Conservation (phyloP, 2,329 filamentous ascomycete species). For the Lachnellula occidentalis region DNA sequence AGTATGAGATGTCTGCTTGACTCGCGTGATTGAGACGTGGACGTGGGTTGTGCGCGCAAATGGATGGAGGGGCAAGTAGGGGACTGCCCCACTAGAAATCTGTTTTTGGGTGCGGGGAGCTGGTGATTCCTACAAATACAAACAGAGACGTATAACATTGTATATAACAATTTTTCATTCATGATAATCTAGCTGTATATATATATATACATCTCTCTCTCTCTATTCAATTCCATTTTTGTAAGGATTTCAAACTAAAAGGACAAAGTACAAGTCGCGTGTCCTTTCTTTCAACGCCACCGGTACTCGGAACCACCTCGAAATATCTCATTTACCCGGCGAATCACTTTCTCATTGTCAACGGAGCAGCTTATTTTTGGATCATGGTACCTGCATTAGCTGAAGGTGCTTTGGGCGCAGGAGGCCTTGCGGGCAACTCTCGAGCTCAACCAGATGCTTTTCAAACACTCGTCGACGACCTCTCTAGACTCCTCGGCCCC, state of each 20-base stretch:
- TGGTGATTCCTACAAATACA: too few species aligned
- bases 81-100: constrained; percentile 6
- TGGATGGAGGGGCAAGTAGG: too few species aligned
- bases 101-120: neutral
- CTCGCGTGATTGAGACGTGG: neutral
- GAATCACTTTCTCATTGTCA: neutral
- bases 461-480: constrained; percentile 63
- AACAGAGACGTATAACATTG: neutral
- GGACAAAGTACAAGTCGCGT: too few species aligned
- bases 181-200: neutral
- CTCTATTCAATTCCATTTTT: too few species aligned
- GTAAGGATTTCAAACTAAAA: too few species aligned
- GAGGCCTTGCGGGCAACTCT: neutral
- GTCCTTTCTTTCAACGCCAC: neutral
- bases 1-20: neutral
- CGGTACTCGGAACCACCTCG: neutral
- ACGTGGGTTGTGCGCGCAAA: too few species aligned
- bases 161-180: neutral
- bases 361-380: neutral
- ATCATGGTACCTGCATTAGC: constrained; percentile 6
- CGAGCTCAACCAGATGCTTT: constrained; percentile 44
- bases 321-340: neutral
- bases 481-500: constrained; percentile 70
- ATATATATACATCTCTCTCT: too few species aligned
- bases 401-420: constrained; percentile 2